Evolutionary conservation across 441 rosid genomes (phyloP).

Genomic region (Erysimum pusillum): DNA sequence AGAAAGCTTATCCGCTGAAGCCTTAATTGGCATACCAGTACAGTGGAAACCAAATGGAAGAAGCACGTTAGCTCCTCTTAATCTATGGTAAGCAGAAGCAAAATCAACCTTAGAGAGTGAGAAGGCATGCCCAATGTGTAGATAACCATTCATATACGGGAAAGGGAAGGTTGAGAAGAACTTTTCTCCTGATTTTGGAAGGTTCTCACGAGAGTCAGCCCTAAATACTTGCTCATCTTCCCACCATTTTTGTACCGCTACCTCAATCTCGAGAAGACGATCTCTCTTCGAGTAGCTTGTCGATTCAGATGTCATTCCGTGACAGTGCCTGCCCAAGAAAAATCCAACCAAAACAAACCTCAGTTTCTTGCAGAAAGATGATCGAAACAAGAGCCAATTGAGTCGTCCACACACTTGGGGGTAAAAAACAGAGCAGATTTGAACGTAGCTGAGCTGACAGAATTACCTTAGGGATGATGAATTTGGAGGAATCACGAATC

Average conservation of each 20-base stretch:
- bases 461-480: slow-evolving; percentile 31
- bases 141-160: slow-evolving; percentile 92
- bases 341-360: not conserved
- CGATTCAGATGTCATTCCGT: slow-evolving; percentile 72
- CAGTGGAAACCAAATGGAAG: slow-evolving; percentile 91
- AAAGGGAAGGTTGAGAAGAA: slow-evolving; percentile 89
- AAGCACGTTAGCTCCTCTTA: slow-evolving; percentile 84
- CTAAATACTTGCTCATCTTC: slow-evolving; percentile 72
- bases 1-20: slow-evolving; percentile 88
- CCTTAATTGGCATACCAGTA: slow-evolving; percentile 97
- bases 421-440: not conserved
- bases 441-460: not conserved
- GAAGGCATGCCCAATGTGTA: slow-evolving; percentile 93
- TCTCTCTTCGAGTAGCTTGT: slow-evolving; percentile 85
- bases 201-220: slow-evolving; percentile 65
- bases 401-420: not conserved
- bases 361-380: not conserved
- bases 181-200: slow-evolving; percentile 73
- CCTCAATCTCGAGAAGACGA: slow-evolving; percentile 73
- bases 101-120: slow-evolving; percentile 85
- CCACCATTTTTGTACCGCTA: slow-evolving; percentile 67
- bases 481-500: slow-evolving; percentile 14
- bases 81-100: slow-evolving; percentile 85
- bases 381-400: not conserved
- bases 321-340: slow-evolving; percentile 52